Base-by-base conservation (phyloP, 148 eudicot genomes). In the Polygonum maritimum region DNA sequence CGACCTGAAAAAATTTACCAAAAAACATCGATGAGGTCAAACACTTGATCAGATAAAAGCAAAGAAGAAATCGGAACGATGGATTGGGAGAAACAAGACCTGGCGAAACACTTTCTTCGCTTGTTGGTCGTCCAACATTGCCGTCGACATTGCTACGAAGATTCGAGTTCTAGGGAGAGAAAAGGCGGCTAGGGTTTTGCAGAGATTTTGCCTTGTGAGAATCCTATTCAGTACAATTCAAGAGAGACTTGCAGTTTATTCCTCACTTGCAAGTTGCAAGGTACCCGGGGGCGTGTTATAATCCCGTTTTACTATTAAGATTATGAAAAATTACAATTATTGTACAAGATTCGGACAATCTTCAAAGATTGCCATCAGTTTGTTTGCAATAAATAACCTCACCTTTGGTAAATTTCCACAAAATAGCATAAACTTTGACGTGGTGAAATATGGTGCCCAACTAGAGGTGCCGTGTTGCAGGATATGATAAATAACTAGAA, bases 41-140 rank as follows among this genome's bases (percentile, higher is more conserved):
- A 16, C 74, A 75, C 60, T 41, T 3, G 14, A 4, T 8, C 38
- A 48, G 48, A 12, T 18, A 19, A 22, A 62, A 35, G 7, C 12
- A 71, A 74, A 12, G 3, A 65, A 72, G 48, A 55, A 38, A 69
- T 21, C n/a, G 31, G 12, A 40, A 39, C 31, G 44, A 63, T 18
- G n/a, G 45, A 39, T 14, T 36, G 4, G 57, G 4, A 31, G 55
- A 14, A 41, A 40, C 1, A n/a, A 19, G 35, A 89, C 98, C 98
- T 92, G 98, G 9, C 98, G 91, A 69, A 89, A 80, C 75, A 94
- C 89, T 80, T 90, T 92, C 86, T 92, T 92, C 2, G 87, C 65
- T 14, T 97, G 88, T 82, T 89, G 93, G 76, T 90, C 90, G 77
- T 87, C 88, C 69, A 94, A 73, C 0, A 85, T 12, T 4, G 78